A percentile compares a stretch with the other conserved stretches of the same genome.
These are phyloP conservation scores for Glaciozyma martinii DNA, from an alignment of 768 basidiomycete species.

Conservation along the genomic window DNA sequence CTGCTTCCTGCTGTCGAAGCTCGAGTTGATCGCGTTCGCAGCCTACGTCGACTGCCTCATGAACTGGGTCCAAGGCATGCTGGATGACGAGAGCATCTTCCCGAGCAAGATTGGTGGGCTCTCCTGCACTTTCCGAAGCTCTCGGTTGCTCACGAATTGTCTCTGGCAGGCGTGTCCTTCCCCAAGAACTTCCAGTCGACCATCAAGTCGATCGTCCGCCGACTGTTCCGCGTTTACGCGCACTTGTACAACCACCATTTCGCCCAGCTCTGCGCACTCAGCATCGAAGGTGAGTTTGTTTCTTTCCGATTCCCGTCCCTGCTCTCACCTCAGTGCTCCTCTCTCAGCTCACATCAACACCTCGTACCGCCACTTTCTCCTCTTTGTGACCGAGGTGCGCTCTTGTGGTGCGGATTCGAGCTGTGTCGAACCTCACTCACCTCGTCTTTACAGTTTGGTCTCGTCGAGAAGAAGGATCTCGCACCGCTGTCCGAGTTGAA, in stretches of 20 bases:
- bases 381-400: slow-evolving; percentile 87
- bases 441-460: slow-evolving; percentile 57
- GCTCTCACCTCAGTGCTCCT: not conserved
- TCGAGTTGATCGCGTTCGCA: not conserved
- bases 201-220: slow-evolving; percentile 79
- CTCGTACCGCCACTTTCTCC: slow-evolving; percentile 94
- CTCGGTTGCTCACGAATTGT: not conserved
- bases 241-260: slow-evolving; percentile 99
- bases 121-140: no score
- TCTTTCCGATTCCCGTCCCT: not conserved
- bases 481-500: slow-evolving; percentile 92
- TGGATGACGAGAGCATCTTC: slow-evolving; percentile 87
- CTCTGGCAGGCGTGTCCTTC: slow-evolving; percentile 66
- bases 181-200: slow-evolving; percentile 81
- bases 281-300: slow-evolving; percentile 75
- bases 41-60: slow-evolving; percentile 96
- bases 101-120: slow-evolving; percentile 82
- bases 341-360: slow-evolving; percentile 87
- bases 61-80: slow-evolving; percentile 90
- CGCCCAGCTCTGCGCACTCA: slow-evolving; percentile 94
- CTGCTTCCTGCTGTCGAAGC: slow-evolving; percentile 1
- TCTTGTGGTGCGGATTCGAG: not conserved
- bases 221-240: slow-evolving; percentile 93
- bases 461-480: slow-evolving; percentile 93
- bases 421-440: not conserved